Percentiles rank a stretch among this genome's conserved stretches.
These are phyloP conservation scores for Chlamydomonas sphaeroides DNA, from an alignment of 139 green algal species.

Conservation along the genomic window DNA sequence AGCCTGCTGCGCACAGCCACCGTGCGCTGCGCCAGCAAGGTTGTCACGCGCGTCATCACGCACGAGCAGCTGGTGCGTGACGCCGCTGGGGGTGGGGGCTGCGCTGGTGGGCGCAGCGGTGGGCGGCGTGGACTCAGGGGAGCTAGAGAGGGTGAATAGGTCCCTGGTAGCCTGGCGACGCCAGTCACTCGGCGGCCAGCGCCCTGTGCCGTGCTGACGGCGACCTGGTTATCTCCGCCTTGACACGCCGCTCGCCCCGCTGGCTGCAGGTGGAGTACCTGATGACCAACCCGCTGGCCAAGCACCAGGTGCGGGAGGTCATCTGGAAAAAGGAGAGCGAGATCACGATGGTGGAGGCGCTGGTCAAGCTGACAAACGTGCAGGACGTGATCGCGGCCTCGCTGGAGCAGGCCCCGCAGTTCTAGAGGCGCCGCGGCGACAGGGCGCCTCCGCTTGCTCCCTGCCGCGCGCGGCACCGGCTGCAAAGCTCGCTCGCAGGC, in stretches of 20 bases:
- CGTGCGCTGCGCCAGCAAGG: slow-evolving; percentile 50
- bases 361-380: slow-evolving; percentile 62
- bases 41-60: slow-evolving; percentile 50
- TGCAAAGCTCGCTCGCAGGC: too few relatives aligned
- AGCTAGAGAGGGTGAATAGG: too few relatives aligned
- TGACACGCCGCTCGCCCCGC: too few relatives aligned
- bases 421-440: neutral
- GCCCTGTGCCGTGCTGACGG: too few relatives aligned
- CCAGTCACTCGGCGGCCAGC: too few relatives aligned
- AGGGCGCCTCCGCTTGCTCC: neutral
- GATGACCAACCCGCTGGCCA: slow-evolving; percentile 45
- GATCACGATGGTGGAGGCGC: slow-evolving; percentile 63
- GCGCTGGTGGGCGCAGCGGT: neutral
- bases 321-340: slow-evolving; percentile 67
- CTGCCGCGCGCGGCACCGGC: too few relatives aligned
- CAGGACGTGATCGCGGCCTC: slow-evolving; percentile 51
- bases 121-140: neutral
- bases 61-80: slow-evolving; percentile 57
- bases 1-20: slow-evolving; percentile 49
- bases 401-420: slow-evolving; percentile 35
- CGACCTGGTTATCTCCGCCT: too few relatives aligned
- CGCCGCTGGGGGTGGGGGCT: too few relatives aligned
- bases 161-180: too few relatives aligned
- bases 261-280: slow-evolving; percentile 48
- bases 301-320: slow-evolving; percentile 59